phyloP scores from a whole-genome alignment of 331 rosid species.

The Malus hybrid region DNA sequence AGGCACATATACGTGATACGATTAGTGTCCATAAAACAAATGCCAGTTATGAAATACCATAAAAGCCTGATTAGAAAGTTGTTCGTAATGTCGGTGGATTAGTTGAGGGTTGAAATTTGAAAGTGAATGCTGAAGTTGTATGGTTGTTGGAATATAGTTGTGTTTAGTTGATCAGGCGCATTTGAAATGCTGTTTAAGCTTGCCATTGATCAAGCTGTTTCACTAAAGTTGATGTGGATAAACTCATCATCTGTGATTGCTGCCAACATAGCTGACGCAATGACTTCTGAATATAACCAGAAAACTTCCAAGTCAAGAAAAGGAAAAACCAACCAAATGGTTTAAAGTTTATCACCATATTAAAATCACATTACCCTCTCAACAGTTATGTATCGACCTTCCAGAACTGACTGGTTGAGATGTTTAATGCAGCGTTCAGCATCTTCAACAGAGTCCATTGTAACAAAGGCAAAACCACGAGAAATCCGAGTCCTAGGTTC shows the following conservation, averaged over 20 bases:
- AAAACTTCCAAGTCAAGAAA: constrained; percentile 84
- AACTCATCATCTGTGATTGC: constrained; percentile 95
- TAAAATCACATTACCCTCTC: constrained; percentile 63
- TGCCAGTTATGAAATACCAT: constrained; percentile 85
- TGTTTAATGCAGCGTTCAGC: constrained; percentile 81
- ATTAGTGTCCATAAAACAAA: constrained; percentile 41
- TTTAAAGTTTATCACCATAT: constrained; percentile 16
- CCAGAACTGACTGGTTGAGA: constrained; percentile 89
- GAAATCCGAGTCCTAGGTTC: constrained; percentile 86
- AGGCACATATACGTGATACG: constrained; percentile 23
- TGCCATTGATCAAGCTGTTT: constrained; percentile 95
- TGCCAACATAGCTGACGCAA: constrained; percentile 96
- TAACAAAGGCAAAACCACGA: constrained; percentile 92
- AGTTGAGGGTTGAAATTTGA: constrained; percentile 61
- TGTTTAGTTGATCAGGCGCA: constrained; percentile 92
- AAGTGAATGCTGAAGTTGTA: constrained; percentile 95
- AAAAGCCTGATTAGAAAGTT: constrained; percentile 81
- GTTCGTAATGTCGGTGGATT: constrained; percentile 96
- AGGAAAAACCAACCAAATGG: constrained; percentile 21
- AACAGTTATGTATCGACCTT: constrained; percentile 91
- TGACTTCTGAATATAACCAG: constrained; percentile 91
- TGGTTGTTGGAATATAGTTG: constrained; percentile 92
- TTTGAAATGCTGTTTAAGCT: constrained; percentile 91
- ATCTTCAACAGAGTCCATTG: constrained; percentile 67
- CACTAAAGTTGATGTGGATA: constrained; percentile 93